These are phyloP conservation scores for Clavispora carvajalis DNA, from an alignment of 805 yeast species.

Conservation along the genomic window DNA sequence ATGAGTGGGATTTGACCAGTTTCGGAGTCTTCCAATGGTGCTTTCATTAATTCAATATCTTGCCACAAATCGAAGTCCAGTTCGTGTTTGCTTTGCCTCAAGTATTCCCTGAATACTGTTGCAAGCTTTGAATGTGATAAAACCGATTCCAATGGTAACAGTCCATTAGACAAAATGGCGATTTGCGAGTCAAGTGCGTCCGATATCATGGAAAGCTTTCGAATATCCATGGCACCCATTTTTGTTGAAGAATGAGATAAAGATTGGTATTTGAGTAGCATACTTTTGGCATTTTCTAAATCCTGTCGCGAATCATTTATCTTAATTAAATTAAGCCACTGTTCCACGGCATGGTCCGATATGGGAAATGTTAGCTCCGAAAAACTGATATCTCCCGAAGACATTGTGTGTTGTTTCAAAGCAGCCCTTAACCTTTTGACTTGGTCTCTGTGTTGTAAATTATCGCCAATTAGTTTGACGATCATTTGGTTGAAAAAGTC, in stretches of 20 bases:
- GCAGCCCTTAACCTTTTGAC: constrained; percentile 69
- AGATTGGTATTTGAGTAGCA: background rate
- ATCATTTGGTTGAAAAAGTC: constrained; percentile 72
- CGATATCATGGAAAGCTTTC: background rate
- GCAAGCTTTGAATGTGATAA: constrained; percentile 7
- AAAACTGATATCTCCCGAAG: background rate
- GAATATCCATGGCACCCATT: background rate
- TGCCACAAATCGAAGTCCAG: constrained; percentile 54
- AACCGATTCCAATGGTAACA: constrained; percentile 5
- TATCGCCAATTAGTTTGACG: constrained; percentile 53
- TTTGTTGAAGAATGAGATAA: background rate
- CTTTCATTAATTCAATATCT: constrained; percentile 60
- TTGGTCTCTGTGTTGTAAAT: constrained; percentile 67
- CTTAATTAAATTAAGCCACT: constrained; percentile 4
- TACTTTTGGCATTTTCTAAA: background rate
- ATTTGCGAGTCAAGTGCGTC: background rate
- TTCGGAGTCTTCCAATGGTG: constrained; percentile 58
- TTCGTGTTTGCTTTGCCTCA: constrained; percentile 9
- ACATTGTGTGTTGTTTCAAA: constrained; percentile 54
- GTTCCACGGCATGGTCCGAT: background rate
- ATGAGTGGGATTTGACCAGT: constrained; percentile 30
- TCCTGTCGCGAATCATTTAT: background rate
- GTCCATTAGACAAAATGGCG: background rate
- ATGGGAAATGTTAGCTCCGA: background rate
- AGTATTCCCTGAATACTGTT: constrained; percentile 11